Base-by-base conservation (phyloP, 108 stramenopile genomes). In the Heterococcus sp. region DNA sequence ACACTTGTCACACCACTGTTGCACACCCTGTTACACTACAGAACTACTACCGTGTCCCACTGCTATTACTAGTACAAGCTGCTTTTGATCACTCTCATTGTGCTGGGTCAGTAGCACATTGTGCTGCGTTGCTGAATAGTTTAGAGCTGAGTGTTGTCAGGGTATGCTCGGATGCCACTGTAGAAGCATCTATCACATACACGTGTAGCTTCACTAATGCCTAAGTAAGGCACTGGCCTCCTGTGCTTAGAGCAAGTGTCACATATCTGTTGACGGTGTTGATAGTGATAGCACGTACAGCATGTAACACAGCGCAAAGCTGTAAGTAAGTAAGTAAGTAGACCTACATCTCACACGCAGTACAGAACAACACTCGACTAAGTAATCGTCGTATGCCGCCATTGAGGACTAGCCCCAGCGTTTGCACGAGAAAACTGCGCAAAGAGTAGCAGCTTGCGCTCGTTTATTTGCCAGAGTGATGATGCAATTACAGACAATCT, bases 121-220 rank as follows among this genome's bases (percentile, higher is more conserved):
- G n/a, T n/a, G n/a, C n/a, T n/a, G n/a, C n/a, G n/a, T n/a, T n/a
- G n/a, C n/a, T n/a, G n/a, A n/a, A n/a, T n/a, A n/a, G n/a, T n/a
- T n/a, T n/a, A n/a, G n/a, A n/a, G n/a, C n/a, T n/a, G n/a, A n/a
- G n/a, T n/a, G n/a, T n/a, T n/a, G n/a, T n/a, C n/a, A n/a, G n/a
- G n/a, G n/a, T n/a, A n/a, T n/a, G n/a, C n/a, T n/a, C n/a, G n/a
- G n/a, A n/a, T n/a, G n/a, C n/a, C n/a, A n/a, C n/a, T n/a, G 37
- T 81, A 87, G 69, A 83, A 98, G 83, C 97, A 98, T 36, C 93
- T 86, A 89, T 98, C 97, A 75, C 97, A 98, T 1, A 96, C 93
- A 58, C 97, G 90, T 26, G 88, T 87, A 3, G 93, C 92, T 31
- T 78, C 74, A 33, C 89, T 87, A 0, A 98, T 88, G 29, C 97